phyloP scores from a whole-genome alignment of 106 monocot species.

The Chionographis japonica region DNA sequence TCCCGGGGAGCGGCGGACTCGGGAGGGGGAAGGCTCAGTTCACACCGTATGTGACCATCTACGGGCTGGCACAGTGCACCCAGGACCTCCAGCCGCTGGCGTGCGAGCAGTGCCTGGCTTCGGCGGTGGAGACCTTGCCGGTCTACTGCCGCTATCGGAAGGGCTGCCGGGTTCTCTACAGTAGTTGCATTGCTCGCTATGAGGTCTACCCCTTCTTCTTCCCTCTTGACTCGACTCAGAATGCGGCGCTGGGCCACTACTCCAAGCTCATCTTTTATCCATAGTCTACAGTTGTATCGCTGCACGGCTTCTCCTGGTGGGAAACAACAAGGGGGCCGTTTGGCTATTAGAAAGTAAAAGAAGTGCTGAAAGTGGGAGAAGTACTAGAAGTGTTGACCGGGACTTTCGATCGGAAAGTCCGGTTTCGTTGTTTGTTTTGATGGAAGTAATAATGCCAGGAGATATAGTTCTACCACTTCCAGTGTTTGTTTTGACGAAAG shows the following conservation, averaged over 20 bases:
- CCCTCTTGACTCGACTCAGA: slow-evolving; percentile 2
- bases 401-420: no score
- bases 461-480: no score
- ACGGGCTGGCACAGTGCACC: slow-evolving; percentile 59
- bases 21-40: slow-evolving; percentile 17
- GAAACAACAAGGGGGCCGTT: no score
- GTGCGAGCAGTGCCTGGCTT: slow-evolving; percentile 38
- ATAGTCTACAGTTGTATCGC: not conserved
- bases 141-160: slow-evolving; percentile 20
- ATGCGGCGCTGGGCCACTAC: not conserved
- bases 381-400: no score
- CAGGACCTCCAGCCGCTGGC: slow-evolving; percentile 15
- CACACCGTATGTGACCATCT: slow-evolving; percentile 14
- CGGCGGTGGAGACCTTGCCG: slow-evolving; percentile 19
- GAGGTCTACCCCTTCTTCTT: slow-evolving; percentile 51
- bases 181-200: slow-evolving; percentile 32
- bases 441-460: no score
- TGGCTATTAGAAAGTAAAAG: no score
- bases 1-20: slow-evolving; percentile 10
- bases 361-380: no score
- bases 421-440: no score
- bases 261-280: slow-evolving; percentile 4
- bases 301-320: no score
- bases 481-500: no score
- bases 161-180: slow-evolving; percentile 35